phyloP scores from a whole-genome alignment of 306 rosid genomes.

The Quercus engelmannii region DNA sequence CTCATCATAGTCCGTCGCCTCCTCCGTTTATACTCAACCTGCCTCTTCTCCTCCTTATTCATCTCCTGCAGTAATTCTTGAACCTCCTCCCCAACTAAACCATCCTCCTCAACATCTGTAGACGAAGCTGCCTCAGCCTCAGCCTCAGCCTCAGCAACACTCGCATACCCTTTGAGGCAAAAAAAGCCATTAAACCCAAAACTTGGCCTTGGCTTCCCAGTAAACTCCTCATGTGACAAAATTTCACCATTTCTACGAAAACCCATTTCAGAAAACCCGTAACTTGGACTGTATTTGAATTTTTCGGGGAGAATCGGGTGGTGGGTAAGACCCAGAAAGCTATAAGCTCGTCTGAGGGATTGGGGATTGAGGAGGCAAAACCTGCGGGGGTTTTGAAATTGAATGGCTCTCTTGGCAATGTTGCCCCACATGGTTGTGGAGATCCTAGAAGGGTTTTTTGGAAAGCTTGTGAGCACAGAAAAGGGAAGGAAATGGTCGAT shows the following conservation, averaged over 20 bases:
- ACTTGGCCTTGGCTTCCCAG: conserved; percentile 5
- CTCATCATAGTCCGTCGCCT: conserved; percentile 2
- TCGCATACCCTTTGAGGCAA: conserved; percentile 43
- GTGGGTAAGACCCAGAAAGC: conserved; percentile 24
- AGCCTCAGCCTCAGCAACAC: conserved; percentile 75
- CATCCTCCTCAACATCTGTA: conserved; percentile 68
- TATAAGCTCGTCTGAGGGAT: conserved; percentile 23
- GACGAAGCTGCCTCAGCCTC: conserved; percentile 74
- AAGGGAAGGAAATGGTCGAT: conserved; percentile 17
- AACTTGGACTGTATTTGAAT: conserved; percentile 12
- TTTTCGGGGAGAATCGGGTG: conserved; percentile 2
- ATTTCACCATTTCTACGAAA: conserved; percentile 5
- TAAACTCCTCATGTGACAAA: conserved; percentile 3
- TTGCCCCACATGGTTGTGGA: conserved; percentile 65
- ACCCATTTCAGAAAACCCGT: conserved; percentile 14
- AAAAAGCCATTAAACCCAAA: conserved; percentile 16
- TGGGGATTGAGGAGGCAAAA: conserved; percentile 11
- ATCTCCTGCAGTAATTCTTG: conserved; percentile 47
- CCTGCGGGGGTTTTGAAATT: conserved; percentile 23
- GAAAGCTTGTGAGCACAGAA: neutral
- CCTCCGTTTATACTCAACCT: conserved; percentile 22
- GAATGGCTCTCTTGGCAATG: conserved; percentile 43
- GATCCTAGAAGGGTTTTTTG: conserved; percentile 29
- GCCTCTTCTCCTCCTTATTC: conserved; percentile 47
- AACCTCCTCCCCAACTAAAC: conserved; percentile 38